Evolutionary conservation across 2,329 filamentous ascomycete genomes (phyloP).

Genomic region (Beauveria sp.): DNA sequence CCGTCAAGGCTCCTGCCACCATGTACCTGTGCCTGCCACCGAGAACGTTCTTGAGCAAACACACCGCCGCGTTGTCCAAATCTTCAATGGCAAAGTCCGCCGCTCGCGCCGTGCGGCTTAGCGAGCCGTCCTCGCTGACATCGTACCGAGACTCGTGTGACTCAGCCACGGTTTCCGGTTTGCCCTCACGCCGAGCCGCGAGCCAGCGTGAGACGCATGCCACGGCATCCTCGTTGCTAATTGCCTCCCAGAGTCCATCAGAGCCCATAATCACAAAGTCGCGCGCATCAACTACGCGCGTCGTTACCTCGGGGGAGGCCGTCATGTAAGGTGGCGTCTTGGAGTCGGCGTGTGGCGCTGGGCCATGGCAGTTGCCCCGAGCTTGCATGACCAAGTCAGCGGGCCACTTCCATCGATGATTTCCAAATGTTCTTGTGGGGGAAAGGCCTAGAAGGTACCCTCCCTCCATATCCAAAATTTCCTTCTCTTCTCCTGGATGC

Average conservation of each 20-base stretch:
- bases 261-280: conserved; percentile 16
- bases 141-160: neutral
- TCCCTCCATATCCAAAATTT: neutral
- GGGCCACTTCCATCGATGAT: conserved; percentile 5
- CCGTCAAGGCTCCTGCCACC: conserved; percentile 63
- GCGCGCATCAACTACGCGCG: neutral
- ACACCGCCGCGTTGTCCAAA: conserved; percentile 67
- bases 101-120: conserved; percentile 19
- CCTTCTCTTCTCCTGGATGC: neutral
- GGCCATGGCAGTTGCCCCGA: neutral
- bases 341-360: neutral
- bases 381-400: neutral
- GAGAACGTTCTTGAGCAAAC: conserved; percentile 72
- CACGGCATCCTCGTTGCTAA: conserved; percentile 13
- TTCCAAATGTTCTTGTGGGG: neutral
- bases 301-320: conserved; percentile 11
- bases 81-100: conserved; percentile 69
- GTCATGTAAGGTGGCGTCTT: conserved; percentile 14
- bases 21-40: conserved; percentile 69
- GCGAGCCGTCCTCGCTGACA: conserved; percentile 17
- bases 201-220: conserved; percentile 14
- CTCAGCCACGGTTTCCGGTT: neutral
- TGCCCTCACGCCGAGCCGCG: neutral
- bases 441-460: neutral
- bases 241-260: conserved; percentile 14